These are phyloP conservation scores for Torulaspora microellipsoides DNA, from an alignment of 805 yeast genomes.

Conservation along the genomic window DNA sequence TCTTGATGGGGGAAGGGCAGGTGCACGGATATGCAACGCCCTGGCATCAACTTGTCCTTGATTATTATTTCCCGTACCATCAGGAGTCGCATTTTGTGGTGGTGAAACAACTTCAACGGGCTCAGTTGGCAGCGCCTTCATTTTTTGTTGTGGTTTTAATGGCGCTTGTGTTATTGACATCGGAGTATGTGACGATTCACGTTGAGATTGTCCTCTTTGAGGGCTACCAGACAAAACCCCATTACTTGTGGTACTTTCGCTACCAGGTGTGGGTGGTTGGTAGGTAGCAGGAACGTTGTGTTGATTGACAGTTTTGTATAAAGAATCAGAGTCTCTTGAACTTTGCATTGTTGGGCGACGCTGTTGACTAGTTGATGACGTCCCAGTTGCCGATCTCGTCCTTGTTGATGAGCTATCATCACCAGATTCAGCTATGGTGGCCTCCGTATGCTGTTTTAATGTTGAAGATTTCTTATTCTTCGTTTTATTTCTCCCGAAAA, in stretches of 20 bases:
- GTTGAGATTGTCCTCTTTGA: constrained; percentile 3
- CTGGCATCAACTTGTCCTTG: constrained; percentile 10
- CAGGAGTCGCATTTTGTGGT: background rate
- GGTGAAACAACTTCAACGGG: constrained; percentile 11
- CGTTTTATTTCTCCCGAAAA: constrained; percentile 60
- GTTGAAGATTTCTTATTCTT: constrained; percentile 28
- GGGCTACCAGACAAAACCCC: background rate
- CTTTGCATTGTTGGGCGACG: constrained; percentile 11
- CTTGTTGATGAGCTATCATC: constrained; percentile 2
- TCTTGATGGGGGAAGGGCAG: constrained; percentile 57
- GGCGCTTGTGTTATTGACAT: constrained; percentile 35
- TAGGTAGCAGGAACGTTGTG: background rate
- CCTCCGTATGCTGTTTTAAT: constrained; percentile 7
- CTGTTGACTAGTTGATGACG: constrained; percentile 5
- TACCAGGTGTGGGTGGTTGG: constrained; percentile 1
- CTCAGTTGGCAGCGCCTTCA: constrained; percentile 20
- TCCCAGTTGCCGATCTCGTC: constrained; percentile 6
- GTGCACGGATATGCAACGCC: constrained; percentile 38
- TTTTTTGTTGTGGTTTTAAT: constrained; percentile 34
- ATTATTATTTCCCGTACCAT: background rate
- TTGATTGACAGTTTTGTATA: constrained; percentile 5
- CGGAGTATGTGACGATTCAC: constrained; percentile 10
- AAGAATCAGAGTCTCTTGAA: constrained; percentile 8
- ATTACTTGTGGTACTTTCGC: background rate
- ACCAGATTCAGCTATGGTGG: constrained; percentile 9